Evolutionary conservation across 2,329 filamentous ascomycete species (phyloP).

Genomic region (Stachybotrys elegans): DNA sequence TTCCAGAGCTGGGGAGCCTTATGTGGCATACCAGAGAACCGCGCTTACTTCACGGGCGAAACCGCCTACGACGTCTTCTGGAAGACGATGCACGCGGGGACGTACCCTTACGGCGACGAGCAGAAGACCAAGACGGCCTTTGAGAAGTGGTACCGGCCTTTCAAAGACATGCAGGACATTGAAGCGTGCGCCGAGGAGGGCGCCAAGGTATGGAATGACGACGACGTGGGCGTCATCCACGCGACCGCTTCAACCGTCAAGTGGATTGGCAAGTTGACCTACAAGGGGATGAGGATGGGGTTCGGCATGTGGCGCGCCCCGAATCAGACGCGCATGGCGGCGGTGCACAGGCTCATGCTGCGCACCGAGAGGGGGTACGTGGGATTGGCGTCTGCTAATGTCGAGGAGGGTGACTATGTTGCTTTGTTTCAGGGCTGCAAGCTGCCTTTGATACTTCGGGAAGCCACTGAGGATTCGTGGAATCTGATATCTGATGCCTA

Average conservation of each 20-base stretch:
- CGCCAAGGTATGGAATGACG: not conserved
- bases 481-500: not conserved
- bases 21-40: not conserved
- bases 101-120: not conserved
- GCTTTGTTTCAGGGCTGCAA: not conserved
- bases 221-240: not conserved
- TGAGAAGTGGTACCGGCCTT: not conserved
- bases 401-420: not conserved
- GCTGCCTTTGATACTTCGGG: not conserved
- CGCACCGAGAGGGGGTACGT: not conserved
- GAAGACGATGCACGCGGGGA: not conserved
- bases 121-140: not conserved
- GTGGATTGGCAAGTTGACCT: not conserved
- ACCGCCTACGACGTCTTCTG: not conserved
- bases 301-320: not conserved
- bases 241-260: not conserved
- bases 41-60: not conserved
- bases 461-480: not conserved
- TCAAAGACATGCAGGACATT: not conserved
- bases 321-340: not conserved
- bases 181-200: not conserved
- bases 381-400: not conserved
- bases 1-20: not conserved
- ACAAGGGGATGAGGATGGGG: not conserved
- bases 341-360: not conserved